Conservation (phyloP, 768 basidiomycete genomes). For the Leccinum truebloodii region DNA sequence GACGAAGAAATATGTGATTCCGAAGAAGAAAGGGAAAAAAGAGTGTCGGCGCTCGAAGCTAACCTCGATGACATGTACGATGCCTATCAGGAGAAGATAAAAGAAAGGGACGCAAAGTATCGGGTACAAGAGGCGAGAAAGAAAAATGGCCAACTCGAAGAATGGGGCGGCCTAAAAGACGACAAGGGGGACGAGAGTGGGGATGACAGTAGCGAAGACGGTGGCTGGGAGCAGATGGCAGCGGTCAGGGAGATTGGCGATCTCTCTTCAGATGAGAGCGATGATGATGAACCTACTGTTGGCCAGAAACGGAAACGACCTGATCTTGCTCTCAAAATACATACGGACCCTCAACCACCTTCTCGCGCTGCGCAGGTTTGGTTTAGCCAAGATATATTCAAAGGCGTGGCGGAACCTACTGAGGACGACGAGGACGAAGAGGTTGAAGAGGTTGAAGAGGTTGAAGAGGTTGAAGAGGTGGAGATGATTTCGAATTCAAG, state of each 20-base stretch:
- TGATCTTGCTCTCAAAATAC: slow-evolving; percentile 40
- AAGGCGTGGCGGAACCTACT: slow-evolving; percentile 42
- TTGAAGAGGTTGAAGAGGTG: slow-evolving; percentile 23
- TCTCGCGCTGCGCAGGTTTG: slow-evolving; percentile 79
- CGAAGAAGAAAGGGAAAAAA: slow-evolving; percentile 71
- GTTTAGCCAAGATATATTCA: slow-evolving; percentile 94
- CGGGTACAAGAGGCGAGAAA: slow-evolving; percentile 77
- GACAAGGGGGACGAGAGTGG: slow-evolving; percentile 42
- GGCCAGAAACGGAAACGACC: slow-evolving; percentile 45
- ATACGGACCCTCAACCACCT: slow-evolving; percentile 31
- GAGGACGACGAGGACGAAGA: slow-evolving; percentile 18
- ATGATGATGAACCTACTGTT: slow-evolving; percentile 34
- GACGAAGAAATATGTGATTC: slow-evolving; percentile 52
- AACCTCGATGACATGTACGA: slow-evolving; percentile 90
- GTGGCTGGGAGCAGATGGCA: slow-evolving; percentile 73
- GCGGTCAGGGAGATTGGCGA: slow-evolving; percentile 50
- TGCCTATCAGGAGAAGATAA: slow-evolving; percentile 75
- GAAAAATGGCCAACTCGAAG: slow-evolving; percentile 72
- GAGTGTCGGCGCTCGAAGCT: slow-evolving; percentile 67
- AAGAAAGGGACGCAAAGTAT: slow-evolving; percentile 85
- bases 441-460: slow-evolving; percentile 19
- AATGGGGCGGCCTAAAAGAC: slow-evolving; percentile 75
- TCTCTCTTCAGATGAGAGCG: slow-evolving; percentile 55
- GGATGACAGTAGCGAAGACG: slow-evolving; percentile 44
- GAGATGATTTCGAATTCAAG: slow-evolving; percentile 32